Percentiles rank a stretch among this genome's conserved stretches.
These are phyloP conservation scores for Populus tomentosa DNA, from an alignment of 441 rosid species.

Conservation along the genomic window DNA sequence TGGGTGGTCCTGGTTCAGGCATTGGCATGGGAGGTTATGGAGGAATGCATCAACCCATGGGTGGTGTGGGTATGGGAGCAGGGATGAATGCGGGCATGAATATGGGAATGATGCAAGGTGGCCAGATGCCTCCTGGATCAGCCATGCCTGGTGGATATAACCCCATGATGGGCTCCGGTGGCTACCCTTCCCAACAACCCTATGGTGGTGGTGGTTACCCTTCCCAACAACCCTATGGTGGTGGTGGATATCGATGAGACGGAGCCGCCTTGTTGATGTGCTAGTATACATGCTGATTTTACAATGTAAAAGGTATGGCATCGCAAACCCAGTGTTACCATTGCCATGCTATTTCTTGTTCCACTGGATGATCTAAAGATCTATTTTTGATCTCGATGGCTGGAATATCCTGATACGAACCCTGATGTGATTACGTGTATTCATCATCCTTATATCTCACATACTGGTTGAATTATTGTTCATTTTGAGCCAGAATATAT, in stretches of 20 bases:
- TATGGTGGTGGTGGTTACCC: slow-evolving; percentile 56
- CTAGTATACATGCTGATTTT: slow-evolving; percentile 12
- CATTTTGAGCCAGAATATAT: slow-evolving; percentile 15
- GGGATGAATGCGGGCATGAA: slow-evolving; percentile 40
- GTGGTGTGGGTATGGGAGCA: slow-evolving; percentile 48
- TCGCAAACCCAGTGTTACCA: slow-evolving; percentile 3
- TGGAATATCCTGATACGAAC: too few species aligned
- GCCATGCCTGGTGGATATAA: slow-evolving; percentile 58
- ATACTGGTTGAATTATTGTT: not conserved
- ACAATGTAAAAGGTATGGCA: slow-evolving; percentile 17
- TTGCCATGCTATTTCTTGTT: not conserved
- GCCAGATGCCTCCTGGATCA: slow-evolving; percentile 52
- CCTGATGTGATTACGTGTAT: slow-evolving; percentile 16
- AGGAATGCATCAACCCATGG: slow-evolving; percentile 39
- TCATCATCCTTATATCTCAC: slow-evolving; percentile 7
- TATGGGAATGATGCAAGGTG: slow-evolving; percentile 63
- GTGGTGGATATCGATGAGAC: slow-evolving; percentile 70
- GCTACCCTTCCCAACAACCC: too few species aligned
- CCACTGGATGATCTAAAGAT: slow-evolving; percentile 2
- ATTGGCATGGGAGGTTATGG: slow-evolving; percentile 56
- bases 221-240: slow-evolving; percentile 79
- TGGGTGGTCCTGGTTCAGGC: slow-evolving; percentile 41
- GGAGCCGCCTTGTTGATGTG: not conserved
- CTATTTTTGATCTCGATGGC: slow-evolving; percentile 10
- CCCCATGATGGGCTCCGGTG: slow-evolving; percentile 74